Base-by-base conservation (phyloP, 1,284 basidiomycete genomes). In the Leccinum pachyderme region DNA sequence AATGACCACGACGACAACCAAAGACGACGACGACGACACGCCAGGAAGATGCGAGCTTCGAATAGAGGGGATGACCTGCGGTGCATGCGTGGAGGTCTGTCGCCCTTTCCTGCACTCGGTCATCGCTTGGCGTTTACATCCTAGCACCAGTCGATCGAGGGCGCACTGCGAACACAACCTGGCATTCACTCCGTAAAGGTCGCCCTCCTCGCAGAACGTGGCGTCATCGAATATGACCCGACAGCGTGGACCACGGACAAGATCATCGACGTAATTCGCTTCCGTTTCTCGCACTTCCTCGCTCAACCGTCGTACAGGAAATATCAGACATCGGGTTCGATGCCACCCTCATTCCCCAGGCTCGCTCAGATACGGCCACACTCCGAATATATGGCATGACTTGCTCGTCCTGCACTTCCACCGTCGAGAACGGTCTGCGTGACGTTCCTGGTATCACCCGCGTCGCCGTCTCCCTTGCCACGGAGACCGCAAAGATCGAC, bases 271-370 rank as follows among this genome's bases (percentile, higher is more conserved):
- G 92, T 91, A 65, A 63, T 82, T 75, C 12, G 4, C 15, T 28
- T 9, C n/a, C 11, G 3, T 31, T 7, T 24, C 12, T 32, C 46
- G 31, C 41, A 53, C 8, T 47, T 31, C 47, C 24, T 50, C 56
- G 58, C 59, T 62, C 27, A 64, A 39, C 37, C 18, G 18, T 56
- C 46, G 49, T 52, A 2, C 71, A 93, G 85, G 93, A 93, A 81
- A 93, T 96, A 59, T 88, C 87, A 15, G 93, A 96, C 73, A 89
- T 95, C 50, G 94, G 94, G 13, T 97, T 97, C 67, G 94, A 95
- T 70, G 92, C 94, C 0, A 82, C 86, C 0, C 75, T 84, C 55
- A 84, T 94, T 48, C 84, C 86, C 0, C 77, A 81, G 4, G 70
- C 78, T 41, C 79, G 81, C 27, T 76, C 81, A 8, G 89, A 93